Evolutionary conservation across 2,329 filamentous ascomycete species (phyloP), one percentile per base, ranked within the genome.

Genomic region (Trichoderma arundinaceum): DNA sequence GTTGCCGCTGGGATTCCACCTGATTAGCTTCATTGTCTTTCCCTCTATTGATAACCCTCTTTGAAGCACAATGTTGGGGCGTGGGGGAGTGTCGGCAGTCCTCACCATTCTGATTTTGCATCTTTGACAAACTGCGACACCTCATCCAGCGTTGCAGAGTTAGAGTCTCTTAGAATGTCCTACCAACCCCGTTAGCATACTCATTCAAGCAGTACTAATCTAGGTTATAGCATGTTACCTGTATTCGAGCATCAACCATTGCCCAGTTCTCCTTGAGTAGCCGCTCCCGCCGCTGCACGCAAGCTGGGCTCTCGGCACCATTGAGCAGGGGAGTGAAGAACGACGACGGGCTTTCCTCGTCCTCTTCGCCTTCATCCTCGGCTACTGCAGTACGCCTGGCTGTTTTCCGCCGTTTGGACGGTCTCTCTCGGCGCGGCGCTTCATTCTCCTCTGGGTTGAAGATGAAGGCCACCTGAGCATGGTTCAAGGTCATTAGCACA

Each of bases 221-320:
- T 10, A 49, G 13, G 5, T 7, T 12, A 35, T 32, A 10, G 22
- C 13, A 33, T 3, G 64, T 28, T 66, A 78, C 78, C 74, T 89
- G 83, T 58, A 94, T 89, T 32, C 86, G 84, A 52, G 77, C 75
- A 67, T 92, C 85, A 70, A 92, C 85, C 44, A 81, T 77, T 2
- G 79, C 77, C 92, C 92, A 95, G 57, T 86, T 80, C 61, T 82
- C 77, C 58, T 86, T 78, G 75, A 88, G 94, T 3, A 86, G 79
- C 52, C 81, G 77, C 73, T 88, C 82, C 22, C 92, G 83, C 59
- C 87, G 76, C 7, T 74, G 74, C 22, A 84, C 80, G 62, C 80
- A 82, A 38, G 80, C 79, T 2, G 79, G 70, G 51, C 74, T 77
- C 75, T 90, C 88, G 0, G 76, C 73, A 3, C 86, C 86, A 66